A percentile compares a stretch with the other conserved stretches of the same genome.
Evolutionary conservation across 805 yeast species (phyloP).

Genomic region (Phaffomyces thermotolerans): DNA sequence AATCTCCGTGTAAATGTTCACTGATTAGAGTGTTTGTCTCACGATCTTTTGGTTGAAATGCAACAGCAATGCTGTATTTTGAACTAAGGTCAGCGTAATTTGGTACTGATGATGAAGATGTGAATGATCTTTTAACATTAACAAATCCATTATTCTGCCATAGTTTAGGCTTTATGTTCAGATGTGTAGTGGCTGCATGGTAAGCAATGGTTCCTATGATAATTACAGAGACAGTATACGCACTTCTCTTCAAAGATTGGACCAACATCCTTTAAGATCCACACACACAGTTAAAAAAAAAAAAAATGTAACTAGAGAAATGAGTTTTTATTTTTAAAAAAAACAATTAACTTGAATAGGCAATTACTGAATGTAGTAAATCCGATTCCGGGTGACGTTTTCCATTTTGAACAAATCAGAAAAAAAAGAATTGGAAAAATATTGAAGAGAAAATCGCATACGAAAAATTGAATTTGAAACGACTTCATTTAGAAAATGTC

Average conservation of each 20-base stretch:
- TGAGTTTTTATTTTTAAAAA: neutral
- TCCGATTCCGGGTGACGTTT: neutral
- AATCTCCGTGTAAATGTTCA: slow-evolving; percentile 21
- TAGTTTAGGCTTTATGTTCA: neutral
- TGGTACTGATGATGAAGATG: slow-evolving; percentile 10
- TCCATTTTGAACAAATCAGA: slow-evolving; percentile 6
- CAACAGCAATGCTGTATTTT: slow-evolving; percentile 54
- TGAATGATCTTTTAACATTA: slow-evolving; percentile 4
- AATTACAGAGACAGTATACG: slow-evolving; percentile 15
- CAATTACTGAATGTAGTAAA: neutral
- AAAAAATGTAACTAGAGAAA: neutral
- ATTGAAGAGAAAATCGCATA: neutral
- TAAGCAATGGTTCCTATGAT: slow-evolving; percentile 18
- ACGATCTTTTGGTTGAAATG: slow-evolving; percentile 69
- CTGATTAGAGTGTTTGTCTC: slow-evolving; percentile 39
- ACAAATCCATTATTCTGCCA: neutral
- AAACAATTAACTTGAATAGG: neutral
- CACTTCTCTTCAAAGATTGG: slow-evolving; percentile 18
- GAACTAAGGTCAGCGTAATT: slow-evolving; percentile 20
- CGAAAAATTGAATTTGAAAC: neutral
- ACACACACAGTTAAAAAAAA: too few species aligned
- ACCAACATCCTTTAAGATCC: too few species aligned
- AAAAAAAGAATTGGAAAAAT: slow-evolving; percentile 2
- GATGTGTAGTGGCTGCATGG: slow-evolving; percentile 10
- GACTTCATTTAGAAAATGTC: slow-evolving; percentile 30